These are phyloP conservation scores for Ascomycota sp. DNA, from an alignment of 2,329 filamentous ascomycete genomes.

Conservation along the genomic window DNA sequence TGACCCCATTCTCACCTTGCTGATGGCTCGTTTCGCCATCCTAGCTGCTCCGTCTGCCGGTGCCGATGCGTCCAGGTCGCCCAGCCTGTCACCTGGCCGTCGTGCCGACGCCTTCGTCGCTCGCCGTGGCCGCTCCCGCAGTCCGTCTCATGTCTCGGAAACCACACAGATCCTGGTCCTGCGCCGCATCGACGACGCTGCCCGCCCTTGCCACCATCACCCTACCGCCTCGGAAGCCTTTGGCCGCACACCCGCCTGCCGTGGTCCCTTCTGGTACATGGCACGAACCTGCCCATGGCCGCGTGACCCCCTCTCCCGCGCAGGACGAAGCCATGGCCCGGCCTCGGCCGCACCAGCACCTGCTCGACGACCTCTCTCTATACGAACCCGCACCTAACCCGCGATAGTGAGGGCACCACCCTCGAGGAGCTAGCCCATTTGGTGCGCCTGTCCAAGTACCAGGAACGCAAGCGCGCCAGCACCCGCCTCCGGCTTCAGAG, in stretches of 20 bases:
- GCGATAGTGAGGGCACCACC: conserved; percentile 44
- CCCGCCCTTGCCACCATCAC: conserved; percentile 17
- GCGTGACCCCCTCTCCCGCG: conserved; percentile 16
- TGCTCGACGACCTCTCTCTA: conserved; percentile 48
- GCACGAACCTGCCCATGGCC: conserved; percentile 8
- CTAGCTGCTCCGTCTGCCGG: conserved; percentile 14
- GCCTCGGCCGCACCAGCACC: conserved; percentile 26
- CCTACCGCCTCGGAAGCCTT: conserved; percentile 23
- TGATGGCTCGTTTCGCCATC: conserved; percentile 8
- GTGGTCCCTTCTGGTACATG: conserved; percentile 12
- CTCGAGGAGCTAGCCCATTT: conserved; percentile 61
- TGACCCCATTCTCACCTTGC: conserved; percentile 3
- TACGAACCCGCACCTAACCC: conserved; percentile 37
- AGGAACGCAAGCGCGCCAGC: conserved; percentile 59
- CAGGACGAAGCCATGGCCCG: too few species aligned
- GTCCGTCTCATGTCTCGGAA: conserved; percentile 29
- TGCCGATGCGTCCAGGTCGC: conserved; percentile 24
- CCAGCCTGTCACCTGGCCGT: conserved; percentile 32
- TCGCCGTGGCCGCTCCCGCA: conserved; percentile 31
- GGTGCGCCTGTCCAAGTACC: conserved; percentile 58
- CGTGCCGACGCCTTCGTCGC: conserved; percentile 28
- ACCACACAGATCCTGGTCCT: conserved; percentile 19
- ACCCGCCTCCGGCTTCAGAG: conserved; percentile 54
- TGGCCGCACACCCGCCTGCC: conserved; percentile 24
- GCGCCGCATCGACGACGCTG: conserved; percentile 22